Base-by-base conservation (phyloP, 805 yeast species). In the Kodamaea sagamina region DNA sequence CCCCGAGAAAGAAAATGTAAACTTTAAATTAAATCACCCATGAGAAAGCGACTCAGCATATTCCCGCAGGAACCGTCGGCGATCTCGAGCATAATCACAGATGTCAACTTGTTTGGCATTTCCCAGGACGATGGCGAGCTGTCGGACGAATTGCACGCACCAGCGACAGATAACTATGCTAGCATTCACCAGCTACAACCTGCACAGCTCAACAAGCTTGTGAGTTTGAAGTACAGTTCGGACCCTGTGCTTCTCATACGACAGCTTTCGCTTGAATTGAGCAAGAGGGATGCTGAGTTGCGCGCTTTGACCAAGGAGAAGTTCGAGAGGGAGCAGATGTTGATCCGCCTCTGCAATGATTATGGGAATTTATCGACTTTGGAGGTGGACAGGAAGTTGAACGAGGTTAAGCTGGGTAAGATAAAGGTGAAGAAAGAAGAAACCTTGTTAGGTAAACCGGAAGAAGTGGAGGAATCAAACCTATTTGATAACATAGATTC, bases 261-360 rank as follows among this genome's bases (percentile, higher is more conserved):
- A 28, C 82, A 76, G 49, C 55, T 78, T 13, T 72, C 80, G 0
- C 47, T 63, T 2, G 82, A 78, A 42, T 52, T 78, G 47, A 74
- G 78, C 1, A 58, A 62, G 26, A 63, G 77, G 26, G 81, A 77
- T 41, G 63, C 73, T 1, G 78, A 76, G 48, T 59, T 76, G 32
- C 58, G 68, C 2, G 49, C 72, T 13, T 49, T 67, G 28, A 60
- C 74, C 8, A 55, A 59, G 42, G 60, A 58, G 28, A 58, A 61
- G 43, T 61, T 68, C 39, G 39, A 47, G 15, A 52, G 65, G 15
- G 75, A 71, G 44, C 71, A 65, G 32, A 57, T 52, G 25, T 53
- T 71, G 32, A 48, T 58, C 15, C 57, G 55, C 28, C 41, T 72
- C 11, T 57, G 68, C 36, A 60, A 55, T 25, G 71, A 68, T 36